phyloP scores from a whole-genome alignment of 192 early-diverging fungal species.

The Glomus cerebriforme region DNA sequence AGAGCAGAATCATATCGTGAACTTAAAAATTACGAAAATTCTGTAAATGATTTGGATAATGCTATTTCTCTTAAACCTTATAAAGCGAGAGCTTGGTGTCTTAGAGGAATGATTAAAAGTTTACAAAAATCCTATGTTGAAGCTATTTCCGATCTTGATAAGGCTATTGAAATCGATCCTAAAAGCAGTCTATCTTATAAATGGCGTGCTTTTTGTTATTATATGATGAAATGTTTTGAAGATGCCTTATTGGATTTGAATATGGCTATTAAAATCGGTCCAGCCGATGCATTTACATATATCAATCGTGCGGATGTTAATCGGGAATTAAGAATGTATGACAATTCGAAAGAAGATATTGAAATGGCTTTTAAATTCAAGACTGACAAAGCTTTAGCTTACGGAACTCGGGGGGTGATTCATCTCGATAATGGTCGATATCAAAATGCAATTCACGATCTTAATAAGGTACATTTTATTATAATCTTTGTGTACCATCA shows the following conservation, averaged over 20 bases:
- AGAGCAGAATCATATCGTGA: neutral
- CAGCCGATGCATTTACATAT: neutral
- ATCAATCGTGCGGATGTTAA: conserved; percentile 7
- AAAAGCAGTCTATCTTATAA: neutral
- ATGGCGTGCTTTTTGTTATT: neutral
- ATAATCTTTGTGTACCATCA: neutral
- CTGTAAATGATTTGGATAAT: neutral
- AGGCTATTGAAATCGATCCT: conserved; percentile 1
- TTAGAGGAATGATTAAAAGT: conserved; percentile 2
- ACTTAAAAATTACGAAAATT: neutral
- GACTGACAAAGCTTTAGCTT: neutral
- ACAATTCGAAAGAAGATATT: neutral
- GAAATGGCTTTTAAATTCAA: neutral
- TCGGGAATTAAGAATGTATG: conserved; percentile 1
- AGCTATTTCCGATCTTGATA: conserved; percentile 5
- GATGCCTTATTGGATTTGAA: conserved; percentile 2
- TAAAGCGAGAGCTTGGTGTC: conserved; percentile 2
- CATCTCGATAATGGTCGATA: neutral
- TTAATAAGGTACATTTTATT: neutral
- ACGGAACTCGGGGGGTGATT: neutral
- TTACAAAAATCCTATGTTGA: neutral
- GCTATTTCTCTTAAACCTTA: conserved; percentile 7
- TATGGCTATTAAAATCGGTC: neutral
- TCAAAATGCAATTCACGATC: neutral
- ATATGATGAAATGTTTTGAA: neutral